A percentile compares a stretch with the other conserved stretches of the same genome.
Conservation (phyloP, 2,329 filamentous ascomycete species). For the Pseudonectria foliicola region DNA sequence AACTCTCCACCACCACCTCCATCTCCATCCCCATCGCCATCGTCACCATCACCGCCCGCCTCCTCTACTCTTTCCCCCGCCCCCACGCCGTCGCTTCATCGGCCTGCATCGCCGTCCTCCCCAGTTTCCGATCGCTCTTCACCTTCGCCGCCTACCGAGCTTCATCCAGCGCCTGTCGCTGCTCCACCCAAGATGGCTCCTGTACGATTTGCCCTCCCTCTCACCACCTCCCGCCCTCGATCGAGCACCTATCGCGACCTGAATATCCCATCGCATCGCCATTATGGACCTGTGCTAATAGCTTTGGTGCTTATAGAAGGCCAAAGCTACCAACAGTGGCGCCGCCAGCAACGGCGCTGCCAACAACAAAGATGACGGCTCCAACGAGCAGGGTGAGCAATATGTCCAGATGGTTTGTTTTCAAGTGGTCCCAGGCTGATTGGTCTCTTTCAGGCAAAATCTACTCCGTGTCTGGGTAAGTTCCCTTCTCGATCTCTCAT, state of each 20-base stretch:
- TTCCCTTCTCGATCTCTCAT: constrained; percentile 15
- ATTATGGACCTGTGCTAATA: constrained; percentile 12
- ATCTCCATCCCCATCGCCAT: constrained; percentile 22
- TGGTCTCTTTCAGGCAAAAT: constrained; percentile 43
- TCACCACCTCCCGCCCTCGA: constrained; percentile 6
- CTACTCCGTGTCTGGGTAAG: constrained; percentile 56
- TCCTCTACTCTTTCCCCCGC: constrained; percentile 25
- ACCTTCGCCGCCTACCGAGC: constrained; percentile 15
- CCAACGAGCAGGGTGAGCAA: no score
- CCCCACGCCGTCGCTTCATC: constrained; percentile 24
- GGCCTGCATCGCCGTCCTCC: constrained; percentile 23
- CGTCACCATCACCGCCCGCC: constrained; percentile 24
- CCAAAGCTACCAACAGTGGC: constrained; percentile 24
- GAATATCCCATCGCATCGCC: constrained; percentile 10
- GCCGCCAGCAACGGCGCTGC: constrained; percentile 31
- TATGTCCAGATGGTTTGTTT: no score
- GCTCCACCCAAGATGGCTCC: constrained; percentile 45
- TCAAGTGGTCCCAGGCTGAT: no score
- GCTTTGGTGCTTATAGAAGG: constrained; percentile 13
- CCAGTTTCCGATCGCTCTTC: constrained; percentile 16
- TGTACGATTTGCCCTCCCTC: constrained; percentile 36
- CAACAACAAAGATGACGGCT: constrained; percentile 2
- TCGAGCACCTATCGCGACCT: constrained; percentile 6
- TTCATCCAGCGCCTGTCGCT: constrained; percentile 20
- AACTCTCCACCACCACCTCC: constrained; percentile 33